Base-by-base conservation (phyloP, 139 green algal genomes). In the Tetradesmus lagerheimii region DNA sequence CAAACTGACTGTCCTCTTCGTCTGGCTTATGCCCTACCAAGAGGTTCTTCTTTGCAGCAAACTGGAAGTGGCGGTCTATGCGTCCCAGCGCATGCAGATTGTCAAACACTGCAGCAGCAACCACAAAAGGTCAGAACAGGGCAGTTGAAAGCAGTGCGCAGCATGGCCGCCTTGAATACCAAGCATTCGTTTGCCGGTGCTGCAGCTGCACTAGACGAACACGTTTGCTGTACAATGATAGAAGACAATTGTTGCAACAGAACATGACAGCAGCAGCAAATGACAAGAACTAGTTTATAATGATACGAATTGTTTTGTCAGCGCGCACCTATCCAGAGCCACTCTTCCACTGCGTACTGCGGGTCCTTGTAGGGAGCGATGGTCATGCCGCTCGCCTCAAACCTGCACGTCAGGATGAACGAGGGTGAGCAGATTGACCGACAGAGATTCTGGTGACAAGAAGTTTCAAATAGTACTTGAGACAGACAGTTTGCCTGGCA, bases 301-400 rank as follows among this genome's bases (percentile, higher is more conserved):
- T n/a, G n/a, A n/a, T n/a, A n/a, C n/a, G n/a, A n/a, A n/a, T n/a
- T n/a, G n/a, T n/a, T n/a, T n/a, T n/a, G n/a, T n/a, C n/a, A n/a
- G 57, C 23, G 20, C 57, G 23, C 57, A 71, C 57, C 57, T 71
- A 71, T 71, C 57, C 57, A 71, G 20, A 71, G 57, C 57, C 57
- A 71, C 4, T 71, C 23, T 31, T 71, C 25, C 57, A 71, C 57
- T 71, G 57, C 57, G 20, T 31, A 71, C 4, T n/a, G 57, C 23
- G 57, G 57, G 23, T 71, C 57, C 25, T 71, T 71, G 57, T 31
- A 71, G 12, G 57, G 57, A 31, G 71, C 71, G 23, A 79, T 38
- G 31, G 71, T 79, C 71, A 79, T 79, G 71, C 71, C 71, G 14
- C 31, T 41, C 1, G 71, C 71, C 71, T 79, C 71, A 79, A 79